phyloP scores from a whole-genome alignment of 2,329 filamentous ascomycete species.

The Alternaria metachromatica region DNA sequence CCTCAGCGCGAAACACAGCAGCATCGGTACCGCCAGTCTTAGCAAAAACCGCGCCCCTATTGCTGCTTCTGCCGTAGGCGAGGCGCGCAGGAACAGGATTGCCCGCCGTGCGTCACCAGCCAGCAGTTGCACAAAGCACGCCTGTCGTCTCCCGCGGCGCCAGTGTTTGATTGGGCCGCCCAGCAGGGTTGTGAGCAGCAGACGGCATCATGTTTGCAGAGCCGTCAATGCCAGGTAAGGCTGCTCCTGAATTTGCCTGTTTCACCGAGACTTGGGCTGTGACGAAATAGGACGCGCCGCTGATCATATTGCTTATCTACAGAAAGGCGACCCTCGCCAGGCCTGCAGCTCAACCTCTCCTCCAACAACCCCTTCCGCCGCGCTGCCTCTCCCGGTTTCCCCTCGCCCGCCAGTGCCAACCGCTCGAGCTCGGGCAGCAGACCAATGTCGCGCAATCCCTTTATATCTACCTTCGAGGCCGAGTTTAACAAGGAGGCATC shows the following conservation, averaged over 20 bases:
- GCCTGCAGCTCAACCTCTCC: conserved; percentile 68
- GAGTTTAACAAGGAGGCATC: conserved; percentile 48
- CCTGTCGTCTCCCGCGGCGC: conserved; percentile 29
- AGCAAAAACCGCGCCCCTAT: conserved; percentile 23
- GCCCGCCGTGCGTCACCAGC: conserved; percentile 30
- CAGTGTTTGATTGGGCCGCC: conserved; percentile 42
- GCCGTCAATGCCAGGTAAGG: conserved; percentile 52
- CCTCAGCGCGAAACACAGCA: conserved; percentile 31
- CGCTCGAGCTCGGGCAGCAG: conserved; percentile 62
- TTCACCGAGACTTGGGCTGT: conserved; percentile 38
- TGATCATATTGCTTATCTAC: conserved; percentile 41
- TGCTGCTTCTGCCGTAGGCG: conserved; percentile 14
- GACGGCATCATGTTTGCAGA: conserved; percentile 51
- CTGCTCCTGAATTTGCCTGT: conserved; percentile 40
- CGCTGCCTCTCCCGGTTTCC: conserved; percentile 63
- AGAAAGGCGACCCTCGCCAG: conserved; percentile 59
- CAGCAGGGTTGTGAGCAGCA: conserved; percentile 40
- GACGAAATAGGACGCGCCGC: conserved; percentile 36
- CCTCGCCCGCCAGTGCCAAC: conserved; percentile 51
- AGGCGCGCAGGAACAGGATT: conserved; percentile 24
- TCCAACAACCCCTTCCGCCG: conserved; percentile 84
- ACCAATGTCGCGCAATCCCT: conserved; percentile 76
- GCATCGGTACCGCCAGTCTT: conserved; percentile 44
- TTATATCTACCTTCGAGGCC: conserved; percentile 66
- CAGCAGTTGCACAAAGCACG: conserved; percentile 23